Conservation (phyloP, 2,329 filamentous ascomycete species). For the Fusarium euwallaceae region DNA sequence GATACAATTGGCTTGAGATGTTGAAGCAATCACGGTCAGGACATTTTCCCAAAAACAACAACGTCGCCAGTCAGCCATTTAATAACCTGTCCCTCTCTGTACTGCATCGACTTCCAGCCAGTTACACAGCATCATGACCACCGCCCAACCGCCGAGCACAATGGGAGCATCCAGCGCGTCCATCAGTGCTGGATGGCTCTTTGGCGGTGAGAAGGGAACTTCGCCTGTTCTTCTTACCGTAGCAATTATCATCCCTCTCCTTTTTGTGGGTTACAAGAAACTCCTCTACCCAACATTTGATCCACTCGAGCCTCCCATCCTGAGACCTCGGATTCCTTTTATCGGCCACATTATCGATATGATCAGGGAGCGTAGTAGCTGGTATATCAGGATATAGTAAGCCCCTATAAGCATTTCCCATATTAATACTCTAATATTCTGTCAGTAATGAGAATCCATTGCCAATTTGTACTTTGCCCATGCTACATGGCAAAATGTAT, state of each 20-base stretch:
- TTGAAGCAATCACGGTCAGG: background rate
- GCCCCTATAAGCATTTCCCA: background rate
- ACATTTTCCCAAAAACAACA: background rate
- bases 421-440: background rate
- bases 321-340: background rate
- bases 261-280: background rate
- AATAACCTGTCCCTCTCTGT: background rate
- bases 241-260: background rate
- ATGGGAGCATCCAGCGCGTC: background rate
- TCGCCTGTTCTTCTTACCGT: background rate
- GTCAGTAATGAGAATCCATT: background rate
- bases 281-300: background rate
- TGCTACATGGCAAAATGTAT: slow-evolving; percentile 12
- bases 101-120: too few relatives aligned
- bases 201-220: background rate
- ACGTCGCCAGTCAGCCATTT: background rate
- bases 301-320: background rate
- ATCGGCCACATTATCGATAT: background rate
- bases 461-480: slow-evolving; percentile 12
- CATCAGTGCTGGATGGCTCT: background rate
- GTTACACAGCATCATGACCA: background rate
- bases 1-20: background rate
- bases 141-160: too few relatives aligned
- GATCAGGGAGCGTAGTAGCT: background rate
- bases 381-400: slow-evolving; percentile 6